Base-by-base conservation (phyloP, 768 basidiomycete genomes). In the Pilatotrama ljubarskyi region DNA sequence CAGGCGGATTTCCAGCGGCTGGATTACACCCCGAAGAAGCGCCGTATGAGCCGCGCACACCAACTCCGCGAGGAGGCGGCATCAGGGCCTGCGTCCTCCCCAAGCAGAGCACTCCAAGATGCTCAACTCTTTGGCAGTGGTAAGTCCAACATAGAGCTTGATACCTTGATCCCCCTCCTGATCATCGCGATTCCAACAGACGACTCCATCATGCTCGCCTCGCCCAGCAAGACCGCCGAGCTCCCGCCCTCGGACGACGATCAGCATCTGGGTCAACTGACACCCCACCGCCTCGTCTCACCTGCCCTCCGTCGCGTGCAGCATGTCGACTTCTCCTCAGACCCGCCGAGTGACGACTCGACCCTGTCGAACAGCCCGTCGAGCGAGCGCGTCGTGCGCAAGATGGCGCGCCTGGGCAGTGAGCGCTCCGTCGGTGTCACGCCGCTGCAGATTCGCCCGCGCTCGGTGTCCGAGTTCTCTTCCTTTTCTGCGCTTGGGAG, bases 241-340 rank as follows among this genome's bases (percentile, higher is more conserved):
- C 68, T 75, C 13, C 61, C 65, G 20, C 84, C 84, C 2, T 88
- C 87, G 3, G 88, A 90, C 64, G 86, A 91, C 58, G 85, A 88
- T 62, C 80, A 79, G 0, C 77, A 79, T 60, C 59, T 83, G 25
- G 86, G 87, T 0, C 85, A 88, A 69, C 84, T 88, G 17, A 88
- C 86, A 0, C 87, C 88, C n/a, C 81, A 82, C 60, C 84, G 85
- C 65, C 71, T 90, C 32, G 81, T 84, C 38, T 91, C 88, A 8
- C 86, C 88, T 6, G 78, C 76, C 20, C 71, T 81, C 41, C 82
- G 78, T 36, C 78, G 80, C 40, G 63, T 70, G 2, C 51, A 58
- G 29, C 48, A 58, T 36, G n/a, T 55, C 32, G 49, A 56, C 20
- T 69, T 73, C 61, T 66, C 53, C 32, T 62, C 58, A 18, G 70